Base-by-base conservation (phyloP, 331 rosid genomes). In the Quercus phellos region DNA sequence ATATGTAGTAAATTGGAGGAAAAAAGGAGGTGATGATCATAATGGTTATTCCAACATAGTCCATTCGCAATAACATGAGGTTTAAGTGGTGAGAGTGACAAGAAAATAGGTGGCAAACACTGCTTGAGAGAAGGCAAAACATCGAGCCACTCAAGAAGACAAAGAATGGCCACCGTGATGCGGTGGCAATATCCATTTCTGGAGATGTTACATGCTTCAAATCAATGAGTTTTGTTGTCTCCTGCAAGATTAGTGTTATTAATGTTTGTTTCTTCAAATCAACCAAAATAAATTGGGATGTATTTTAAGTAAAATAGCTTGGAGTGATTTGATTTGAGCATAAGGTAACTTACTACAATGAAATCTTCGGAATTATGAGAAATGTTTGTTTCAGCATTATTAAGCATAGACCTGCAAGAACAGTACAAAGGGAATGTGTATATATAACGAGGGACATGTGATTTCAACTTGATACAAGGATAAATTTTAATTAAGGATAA, bases 1-100 rank as follows among this genome's bases (percentile, higher is more conserved):
- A 95, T 8, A 95, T 84, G 84, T 95, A 95, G 90, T 92, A 95
- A 55, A 95, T 89, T 5, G 96, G 99, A 75, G 99, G 99, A 82
- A 92, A 90, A 4, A 95, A 95, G 10, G 99, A 95, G 81, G 99
- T 90, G 82, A 95, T 92, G 88, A 95, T 95, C 99, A 95, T 95
- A 51, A 82, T 85, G 58, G 88, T 80, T 72, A 95, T 95, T 8
- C 99, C 99, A 0, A 87, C 89, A 51, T 89, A 95, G 81, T 95
- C 99, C 1, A 92, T 77, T 81, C 97, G 55, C 53, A 93, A 58
- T 6, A 95, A 86, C 16, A 87, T 60, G 27, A 89, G 72, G 88
- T 86, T 95, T 17, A 92, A 51, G 17, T 74, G 67, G 55, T 72
- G 93, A 6, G 98, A 92, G 79, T 95, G 98, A 74, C 99, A 95